These are phyloP conservation scores for Globomyces sp. DNA, from an alignment of 371 early-diverging fungal genomes.

Conservation along the genomic window DNA sequence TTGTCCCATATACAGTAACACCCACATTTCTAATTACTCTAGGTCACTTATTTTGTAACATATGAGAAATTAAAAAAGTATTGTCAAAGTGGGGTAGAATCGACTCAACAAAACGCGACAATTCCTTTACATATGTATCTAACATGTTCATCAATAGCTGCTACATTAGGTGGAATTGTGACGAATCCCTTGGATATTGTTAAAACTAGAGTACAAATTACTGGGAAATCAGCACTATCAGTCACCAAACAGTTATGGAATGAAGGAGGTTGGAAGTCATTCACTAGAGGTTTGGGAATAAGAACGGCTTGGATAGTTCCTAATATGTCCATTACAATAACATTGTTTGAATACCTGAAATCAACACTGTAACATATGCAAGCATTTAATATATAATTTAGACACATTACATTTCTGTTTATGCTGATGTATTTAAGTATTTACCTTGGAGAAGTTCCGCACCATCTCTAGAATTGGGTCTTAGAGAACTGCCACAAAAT, in stretches of 20 bases:
- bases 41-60: slow-evolving; percentile 68
- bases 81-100: background rate
- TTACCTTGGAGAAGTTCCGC: too few species aligned
- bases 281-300: slow-evolving; percentile 63
- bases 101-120: slow-evolving; percentile 7
- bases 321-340: slow-evolving; percentile 66
- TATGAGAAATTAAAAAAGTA: slow-evolving; percentile 71
- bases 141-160: slow-evolving; percentile 58
- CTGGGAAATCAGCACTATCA: slow-evolving; percentile 4
- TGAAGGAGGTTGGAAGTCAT: slow-evolving; percentile 63
- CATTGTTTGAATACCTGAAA: slow-evolving; percentile 72
- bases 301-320: slow-evolving; percentile 73
- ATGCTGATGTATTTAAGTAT: too few species aligned
- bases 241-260: slow-evolving; percentile 61
- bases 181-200: slow-evolving; percentile 77
- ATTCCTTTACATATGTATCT: slow-evolving; percentile 43
- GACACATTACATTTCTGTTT: too few species aligned
- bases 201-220: slow-evolving; percentile 78
- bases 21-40: slow-evolving; percentile 29
- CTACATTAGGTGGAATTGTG: slow-evolving; percentile 59
- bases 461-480: too few species aligned
- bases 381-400: too few species aligned
- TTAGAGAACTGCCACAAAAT: too few species aligned
- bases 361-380: too few species aligned
- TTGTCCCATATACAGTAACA: slow-evolving; percentile 56